Base-by-base conservation (phyloP, 2,329 filamentous ascomycete species). In the Thelonectria olida region DNA sequence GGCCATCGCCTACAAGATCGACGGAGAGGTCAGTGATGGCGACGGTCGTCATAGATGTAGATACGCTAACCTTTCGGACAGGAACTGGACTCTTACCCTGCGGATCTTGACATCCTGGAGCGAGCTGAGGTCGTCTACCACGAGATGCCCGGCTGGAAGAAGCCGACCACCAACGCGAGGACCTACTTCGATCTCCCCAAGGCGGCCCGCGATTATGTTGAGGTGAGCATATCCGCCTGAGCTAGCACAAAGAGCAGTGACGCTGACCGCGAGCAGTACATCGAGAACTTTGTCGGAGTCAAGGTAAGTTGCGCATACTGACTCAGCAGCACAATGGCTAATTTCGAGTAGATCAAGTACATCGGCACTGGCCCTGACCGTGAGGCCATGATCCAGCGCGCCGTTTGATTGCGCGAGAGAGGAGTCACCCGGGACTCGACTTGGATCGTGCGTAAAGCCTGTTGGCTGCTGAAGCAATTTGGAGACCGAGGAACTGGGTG, bases 141-240 rank as follows among this genome's bases (percentile, higher is more conserved):
- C 69, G 90, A 88, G 54, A 76, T 93, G 60, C 82, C 85, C 17
- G 91, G 91, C 48, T 93, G 90, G 91, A 83, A 90, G 72, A 82
- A 81, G 72, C 80, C 84, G 34, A 93, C 88, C 0, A 87, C 86
- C 7, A 82, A 84, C 48, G 80, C 82, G 53, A 87, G 83, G 74
- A 83, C 78, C 62, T 93, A 82, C 72, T 82, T 85, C 42, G 86
- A 89, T 28, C 79, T 93, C 41, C 90, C 90, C 7, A 78, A 80
- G 71, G 81, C 89, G 70, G 90, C 90, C 19, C 82, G 84, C 61
- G 84, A 84, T 44, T 93, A 92, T 70, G 80, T 92, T 57, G 82
- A 87, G 73, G 78, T 80, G 63, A 34, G 61, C 15, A 42, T 48
- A 34, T 58, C 47, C 31, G 54, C 36, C 19, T 58, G 54, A 48